phyloP scores from a whole-genome alignment of 2,329 filamentous ascomycete species.

The Fusarium palustre region DNA sequence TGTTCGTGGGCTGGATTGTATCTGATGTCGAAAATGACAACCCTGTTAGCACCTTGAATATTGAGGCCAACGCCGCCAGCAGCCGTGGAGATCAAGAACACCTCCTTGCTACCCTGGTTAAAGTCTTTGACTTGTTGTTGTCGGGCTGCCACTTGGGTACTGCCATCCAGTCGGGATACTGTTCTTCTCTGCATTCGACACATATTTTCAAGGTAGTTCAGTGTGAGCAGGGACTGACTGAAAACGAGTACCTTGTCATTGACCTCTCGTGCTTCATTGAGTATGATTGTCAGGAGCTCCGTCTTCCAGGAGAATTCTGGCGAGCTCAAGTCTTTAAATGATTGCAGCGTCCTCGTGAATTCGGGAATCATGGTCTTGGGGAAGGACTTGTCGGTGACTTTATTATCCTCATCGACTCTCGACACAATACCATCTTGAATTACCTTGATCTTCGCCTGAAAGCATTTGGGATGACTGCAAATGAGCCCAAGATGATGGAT shows the following conservation, averaged over 20 bases:
- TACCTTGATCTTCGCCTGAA: conserved; percentile 52
- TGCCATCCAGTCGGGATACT: conserved; percentile 75
- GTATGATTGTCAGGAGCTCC: conserved; percentile 73
- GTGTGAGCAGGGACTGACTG: conserved; percentile 75
- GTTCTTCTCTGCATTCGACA: conserved; percentile 63
- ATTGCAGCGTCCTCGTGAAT: conserved; percentile 53
- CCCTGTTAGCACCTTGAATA: conserved; percentile 83
- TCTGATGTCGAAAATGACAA: conserved; percentile 85
- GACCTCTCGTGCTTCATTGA: conserved; percentile 70
- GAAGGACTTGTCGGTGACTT: conserved; percentile 31
- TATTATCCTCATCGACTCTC: conserved; percentile 1
- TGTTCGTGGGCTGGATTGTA: conserved; percentile 87
- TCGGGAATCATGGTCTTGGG: conserved; percentile 45
- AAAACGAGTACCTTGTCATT: conserved; percentile 86
- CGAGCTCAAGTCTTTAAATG: conserved; percentile 56
- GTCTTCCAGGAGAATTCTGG: conserved; percentile 75
- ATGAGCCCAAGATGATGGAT: conserved; percentile 59
- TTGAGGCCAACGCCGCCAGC: conserved; percentile 89
- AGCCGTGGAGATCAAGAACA: conserved; percentile 85
- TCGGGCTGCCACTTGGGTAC: conserved; percentile 65
- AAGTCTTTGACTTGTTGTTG: conserved; percentile 76
- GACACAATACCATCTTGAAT: conserved; percentile 7
- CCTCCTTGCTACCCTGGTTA: conserved; percentile 66
- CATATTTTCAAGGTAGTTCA: conserved; percentile 75
- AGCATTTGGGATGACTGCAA: conserved; percentile 65